Evolutionary conservation across 148 eudicot genomes (phyloP).

Genomic region (Spergularia marina): DNA sequence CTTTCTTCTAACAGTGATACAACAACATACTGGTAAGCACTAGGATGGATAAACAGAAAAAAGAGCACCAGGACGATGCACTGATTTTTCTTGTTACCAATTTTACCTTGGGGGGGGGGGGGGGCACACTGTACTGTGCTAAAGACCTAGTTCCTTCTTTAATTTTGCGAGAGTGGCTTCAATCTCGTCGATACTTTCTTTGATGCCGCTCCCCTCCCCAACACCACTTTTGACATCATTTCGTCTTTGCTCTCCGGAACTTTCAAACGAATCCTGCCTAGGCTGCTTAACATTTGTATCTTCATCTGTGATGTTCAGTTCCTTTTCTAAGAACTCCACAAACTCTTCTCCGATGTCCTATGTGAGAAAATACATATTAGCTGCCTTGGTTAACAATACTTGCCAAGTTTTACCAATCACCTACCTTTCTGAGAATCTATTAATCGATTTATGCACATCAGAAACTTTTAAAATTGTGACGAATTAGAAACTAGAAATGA

Average conservation of each 20-base stretch:
- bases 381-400: background rate
- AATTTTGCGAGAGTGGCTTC: conserved; percentile 88
- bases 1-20: too few relatives aligned
- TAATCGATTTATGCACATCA: background rate
- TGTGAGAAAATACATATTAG: background rate
- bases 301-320: conserved; percentile 65
- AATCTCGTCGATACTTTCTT: conserved; percentile 71
- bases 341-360: conserved; percentile 99
- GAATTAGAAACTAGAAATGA: background rate
- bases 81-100: too few relatives aligned
- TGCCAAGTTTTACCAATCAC: background rate
- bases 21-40: too few relatives aligned
- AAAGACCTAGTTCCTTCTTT: conserved; percentile 83
- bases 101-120: too few relatives aligned
- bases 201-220: conserved; percentile 39
- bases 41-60: too few relatives aligned
- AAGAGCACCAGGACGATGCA: too few relatives aligned
- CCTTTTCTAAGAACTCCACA: conserved; percentile 96
- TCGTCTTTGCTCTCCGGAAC: conserved; percentile 28
- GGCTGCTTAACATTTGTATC: conserved; percentile 26
- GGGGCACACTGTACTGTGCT: conserved; percentile 8
- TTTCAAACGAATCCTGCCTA: conserved; percentile 20
- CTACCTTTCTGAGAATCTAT: background rate
- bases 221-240: conserved; percentile 28
- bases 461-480: background rate